phyloP scores from a whole-genome alignment of 1,139 yeast species.

The Debaryomyces fabryi region DNA sequence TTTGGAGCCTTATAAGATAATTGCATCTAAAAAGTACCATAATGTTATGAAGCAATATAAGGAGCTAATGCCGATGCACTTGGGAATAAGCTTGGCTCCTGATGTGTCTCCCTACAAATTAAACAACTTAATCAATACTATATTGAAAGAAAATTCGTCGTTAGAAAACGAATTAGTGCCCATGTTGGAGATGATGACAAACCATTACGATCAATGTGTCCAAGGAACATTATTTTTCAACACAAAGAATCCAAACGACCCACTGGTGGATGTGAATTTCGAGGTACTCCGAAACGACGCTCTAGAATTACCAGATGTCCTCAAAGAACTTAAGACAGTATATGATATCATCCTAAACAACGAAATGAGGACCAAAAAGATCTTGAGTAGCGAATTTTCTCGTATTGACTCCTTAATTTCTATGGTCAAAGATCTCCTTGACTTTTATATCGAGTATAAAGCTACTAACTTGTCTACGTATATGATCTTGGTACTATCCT shows the following conservation, averaged over 20 bases:
- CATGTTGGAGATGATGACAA: conserved; percentile 69
- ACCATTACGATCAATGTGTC: conserved; percentile 79
- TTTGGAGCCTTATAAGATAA: conserved; percentile 18
- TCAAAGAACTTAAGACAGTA: conserved; percentile 34
- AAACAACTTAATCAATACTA: conserved; percentile 21
- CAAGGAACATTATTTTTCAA: conserved; percentile 33
- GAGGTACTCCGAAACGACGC: conserved; percentile 40
- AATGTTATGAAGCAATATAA: conserved; percentile 25
- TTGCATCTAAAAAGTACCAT: conserved; percentile 18
- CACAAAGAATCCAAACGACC: conserved; percentile 9
- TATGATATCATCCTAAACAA: conserved; percentile 42
- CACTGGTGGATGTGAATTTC: conserved; percentile 22
- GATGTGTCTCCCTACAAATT: conserved; percentile 18
- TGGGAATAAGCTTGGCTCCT: conserved; percentile 16
- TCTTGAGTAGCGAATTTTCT: conserved; percentile 20
- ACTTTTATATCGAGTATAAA: conserved; percentile 26
- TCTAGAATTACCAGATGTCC: conserved; percentile 35
- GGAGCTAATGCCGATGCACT: conserved; percentile 23
- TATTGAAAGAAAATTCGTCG: conserved; percentile 45
- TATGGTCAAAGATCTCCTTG: conserved; percentile 20
- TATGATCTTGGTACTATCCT: conserved; percentile 24
- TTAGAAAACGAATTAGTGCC: conserved; percentile 74
- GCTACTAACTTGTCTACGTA: conserved; percentile 28
- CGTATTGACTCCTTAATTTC: conserved; percentile 21
- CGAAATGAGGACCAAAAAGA: conserved; percentile 35